Conservation (phyloP, 495 filamentous ascomycete genomes). For the Xylaria intraflava region DNA sequence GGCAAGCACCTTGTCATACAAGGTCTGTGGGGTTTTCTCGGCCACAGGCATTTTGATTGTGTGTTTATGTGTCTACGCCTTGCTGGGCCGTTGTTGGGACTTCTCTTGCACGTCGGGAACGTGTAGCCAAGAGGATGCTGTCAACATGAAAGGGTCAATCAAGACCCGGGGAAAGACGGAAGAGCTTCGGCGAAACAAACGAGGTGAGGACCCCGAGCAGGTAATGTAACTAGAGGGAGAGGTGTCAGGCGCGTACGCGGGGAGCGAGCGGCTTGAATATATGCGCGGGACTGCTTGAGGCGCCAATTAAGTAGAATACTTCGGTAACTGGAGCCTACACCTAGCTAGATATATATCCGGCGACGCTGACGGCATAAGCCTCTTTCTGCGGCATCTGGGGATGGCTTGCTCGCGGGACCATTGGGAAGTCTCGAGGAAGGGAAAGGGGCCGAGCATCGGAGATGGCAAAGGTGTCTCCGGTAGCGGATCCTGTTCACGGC, state of each 20-base stretch:
- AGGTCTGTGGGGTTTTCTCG: conserved; percentile 70
- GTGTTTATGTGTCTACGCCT: not conserved
- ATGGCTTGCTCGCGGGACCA: not conserved
- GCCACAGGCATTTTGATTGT: conserved; percentile 66
- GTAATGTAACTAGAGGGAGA: not conserved
- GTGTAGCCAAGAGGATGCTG: not conserved
- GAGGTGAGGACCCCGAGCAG: not conserved
- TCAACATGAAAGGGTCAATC: not conserved
- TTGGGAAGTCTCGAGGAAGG: not conserved
- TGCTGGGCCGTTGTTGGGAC: not conserved
- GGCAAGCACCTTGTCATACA: conserved; percentile 97
- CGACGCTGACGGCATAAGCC: not conserved
- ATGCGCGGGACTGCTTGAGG: not conserved
- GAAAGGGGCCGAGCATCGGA: conserved; percentile 12
- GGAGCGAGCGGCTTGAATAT: not conserved
- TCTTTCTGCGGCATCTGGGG: not conserved
- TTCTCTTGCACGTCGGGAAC: not conserved
- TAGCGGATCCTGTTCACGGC: not conserved
- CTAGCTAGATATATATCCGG: not conserved
- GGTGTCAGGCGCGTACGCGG: not conserved
- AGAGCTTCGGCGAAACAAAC: not conserved
- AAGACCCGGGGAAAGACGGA: not conserved
- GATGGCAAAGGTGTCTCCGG: conserved; percentile 10
- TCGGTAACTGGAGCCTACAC: not conserved
- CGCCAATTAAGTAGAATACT: not conserved